Evolutionary conservation across 805 yeast genomes (phyloP), one percentile per base, ranked within the genome.

Genomic region (Zygosaccharomyces pseudorouxii): DNA sequence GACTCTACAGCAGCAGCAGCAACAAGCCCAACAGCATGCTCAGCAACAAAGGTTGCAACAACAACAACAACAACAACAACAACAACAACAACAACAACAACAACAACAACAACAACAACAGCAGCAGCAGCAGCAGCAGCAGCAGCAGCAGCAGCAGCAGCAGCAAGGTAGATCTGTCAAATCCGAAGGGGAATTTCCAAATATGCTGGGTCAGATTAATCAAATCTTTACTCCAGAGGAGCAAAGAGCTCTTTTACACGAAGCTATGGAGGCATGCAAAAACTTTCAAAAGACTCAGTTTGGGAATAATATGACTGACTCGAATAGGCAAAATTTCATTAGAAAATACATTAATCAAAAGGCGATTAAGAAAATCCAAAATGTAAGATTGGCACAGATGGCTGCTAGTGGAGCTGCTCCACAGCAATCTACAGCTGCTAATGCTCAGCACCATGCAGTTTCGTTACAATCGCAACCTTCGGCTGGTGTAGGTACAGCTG

Each of bases 71-170:
- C 59, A 43, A 22, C 56, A 52, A 18, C 63, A 51, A 55, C 65
- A 48, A 47, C 67, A 55, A 55, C 65, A 50, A 45, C 68, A 64
- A 42, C 71, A 65, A 39, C 63, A 36, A 58, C 73, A 65, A 25
- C 62, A 56, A 42, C 57, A 48, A 40, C 59, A 43, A 22, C 56
- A 52, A 18, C 63, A 51, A 55, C 65, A 48, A 47, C 67, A 55
- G 55, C 65, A 50, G 46, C 68, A 64, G 42, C 71, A 65, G 39
- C 63, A 36, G 59, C 73, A 65, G 42, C 65, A 71, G 45, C 74
- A 70, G 49, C 63, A 64, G 56, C 69, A 62, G 41, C 71, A 63
- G 38, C 70, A 64, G 39, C 65, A 60, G 28, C 66, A 62, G 44
- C 59, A 58, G 38, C 63, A 57, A 20, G 58, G 51, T 38, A 55